Evolutionary conservation across 495 filamentous ascomycete species (phyloP), one percentile per base, ranked within the genome.

Genomic region (Tuber magnatum): DNA sequence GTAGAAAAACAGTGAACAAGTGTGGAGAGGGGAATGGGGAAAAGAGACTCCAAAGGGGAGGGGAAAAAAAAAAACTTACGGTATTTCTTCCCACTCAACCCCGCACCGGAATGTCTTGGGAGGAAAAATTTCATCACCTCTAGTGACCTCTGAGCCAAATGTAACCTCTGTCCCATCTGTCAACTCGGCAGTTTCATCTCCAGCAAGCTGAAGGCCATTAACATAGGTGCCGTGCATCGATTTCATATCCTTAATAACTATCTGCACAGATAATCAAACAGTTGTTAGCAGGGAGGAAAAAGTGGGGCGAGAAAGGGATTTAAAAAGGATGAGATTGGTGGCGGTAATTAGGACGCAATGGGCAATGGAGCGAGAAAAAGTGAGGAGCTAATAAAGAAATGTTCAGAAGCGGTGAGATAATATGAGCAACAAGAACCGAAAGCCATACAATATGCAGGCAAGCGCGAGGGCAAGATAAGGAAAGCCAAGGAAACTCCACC

Each of bases 221-320:
- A 90, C 51, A 73, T 80, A 88, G 9, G 88, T 90, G 12, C 88
- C 88, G 77, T 90, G 88, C 77, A 88, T 88, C 20, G 88, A 89
- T n/a, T 84, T 85, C 61, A 79, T 82, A 74, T 90, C 88, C 72
- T 82, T 74, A 70, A 89, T 83, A 32, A 84, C 85, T 48, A 88
- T 80, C 70, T 77, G 74, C 1, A 65, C 28, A 65, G 28, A 32
- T 35, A 7, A 14, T 85, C 86, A 72, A 61, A 20, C 18, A 46
- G 70, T 51, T 73, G 46, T 80, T 71, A 78, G 73, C 69, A 73
- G 65, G 39, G 42, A 41, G 70, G 38, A 38, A 46, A 74, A 74
- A 43, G 9, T 69, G 28, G n/a, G 70, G 43, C 51, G n/a, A 70
- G 56, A 28, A 35, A 65, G 18, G 56, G 7, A 65, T 65, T 65